Evolutionary conservation across 2,329 filamentous ascomycete species (phyloP), one percentile per base, ranked within the genome.

Genomic region (Fusarium redolens): DNA sequence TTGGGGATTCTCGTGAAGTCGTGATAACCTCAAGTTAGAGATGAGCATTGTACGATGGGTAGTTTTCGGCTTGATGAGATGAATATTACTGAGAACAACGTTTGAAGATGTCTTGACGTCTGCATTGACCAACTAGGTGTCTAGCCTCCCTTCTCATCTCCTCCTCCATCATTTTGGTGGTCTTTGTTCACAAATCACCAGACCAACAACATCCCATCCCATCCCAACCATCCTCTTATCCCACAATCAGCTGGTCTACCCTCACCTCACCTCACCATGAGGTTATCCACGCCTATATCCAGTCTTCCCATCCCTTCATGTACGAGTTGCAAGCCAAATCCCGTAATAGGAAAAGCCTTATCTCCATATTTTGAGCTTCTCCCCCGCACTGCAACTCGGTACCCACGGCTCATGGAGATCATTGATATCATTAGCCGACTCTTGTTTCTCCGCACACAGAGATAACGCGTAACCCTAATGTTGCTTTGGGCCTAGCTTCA

Each of bases 321-420:
- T 73, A 73, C 66, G 71, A 67, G 62, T 73, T 73, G 70, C 70
- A 45, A 48, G 37, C 58, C 57, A 44, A 38, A 70, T 71, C 31
- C 70, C 66, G 56, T 22, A 73, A 71, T 37, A 48, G 66, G 70
- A 22, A 67, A 73, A 64, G 70, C 22, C 70, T 71, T 73, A 73
- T 73, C 70, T 63, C 45, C 59, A 47, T 63, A 11, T 48, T 51
- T 52, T 30, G 45, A 33, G 20, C 37, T 52, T 40, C 65, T 60
- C 70, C 69, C 69, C 70, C 70, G 70, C 70, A 72, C 43, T 56
- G 50, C 43, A 57, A 40, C 50, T 54, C 66, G 33, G 65, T 31
- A 41, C 37, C 51, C 65, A 38, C 48, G 61, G 48, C 44, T 67
- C 48, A 33, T 25, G 61, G 51, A 58, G 61, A 67, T 71, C 55